phyloP scores from a whole-genome alignment of 768 basidiomycete genomes.

The Pleurotus pulmonarius region DNA sequence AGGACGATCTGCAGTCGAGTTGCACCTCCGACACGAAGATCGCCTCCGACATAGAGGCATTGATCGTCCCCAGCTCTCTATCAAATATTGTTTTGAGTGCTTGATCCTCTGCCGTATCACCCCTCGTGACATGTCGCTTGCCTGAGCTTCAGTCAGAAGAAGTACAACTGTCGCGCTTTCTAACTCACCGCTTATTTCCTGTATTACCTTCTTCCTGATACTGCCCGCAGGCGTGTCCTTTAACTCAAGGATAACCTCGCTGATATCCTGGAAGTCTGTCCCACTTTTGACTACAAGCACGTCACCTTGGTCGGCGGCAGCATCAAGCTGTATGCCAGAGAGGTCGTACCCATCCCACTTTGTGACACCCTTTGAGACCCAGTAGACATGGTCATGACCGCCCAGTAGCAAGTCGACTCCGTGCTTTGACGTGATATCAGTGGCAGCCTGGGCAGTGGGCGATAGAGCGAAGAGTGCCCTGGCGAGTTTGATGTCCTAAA shows the following conservation, averaged over 20 bases:
- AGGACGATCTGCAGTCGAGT: constrained; percentile 69
- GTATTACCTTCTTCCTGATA: constrained; percentile 63
- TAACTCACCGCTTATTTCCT: constrained; percentile 49
- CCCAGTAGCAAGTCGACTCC: constrained; percentile 84
- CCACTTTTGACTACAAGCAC: constrained; percentile 83
- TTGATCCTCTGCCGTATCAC: constrained; percentile 53
- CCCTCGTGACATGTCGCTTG: constrained; percentile 56
- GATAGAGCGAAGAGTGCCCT: constrained; percentile 59
- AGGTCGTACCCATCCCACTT: constrained; percentile 66
- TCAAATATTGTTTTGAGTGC: constrained; percentile 55
- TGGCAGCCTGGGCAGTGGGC: constrained; percentile 42
- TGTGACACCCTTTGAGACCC: constrained; percentile 61
- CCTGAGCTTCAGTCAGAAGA: constrained; percentile 34
- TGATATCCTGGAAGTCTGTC: constrained; percentile 84
- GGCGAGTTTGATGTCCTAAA: constrained; percentile 68
- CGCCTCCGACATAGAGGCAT: constrained; percentile 64
- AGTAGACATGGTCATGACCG: constrained; percentile 88
- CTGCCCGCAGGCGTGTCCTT: constrained; percentile 55
- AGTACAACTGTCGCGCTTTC: not conserved
- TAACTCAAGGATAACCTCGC: constrained; percentile 67
- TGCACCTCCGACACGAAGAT: constrained; percentile 66
- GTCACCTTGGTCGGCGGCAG: constrained; percentile 69
- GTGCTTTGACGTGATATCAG: constrained; percentile 48
- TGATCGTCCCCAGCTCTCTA: constrained; percentile 63
- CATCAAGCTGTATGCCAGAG: constrained; percentile 49